A percentile compares a stretch with the other conserved stretches of the same genome.
Conservation (phyloP, 1,139 yeast species). For the Scheffersomyces quercinus region DNA sequence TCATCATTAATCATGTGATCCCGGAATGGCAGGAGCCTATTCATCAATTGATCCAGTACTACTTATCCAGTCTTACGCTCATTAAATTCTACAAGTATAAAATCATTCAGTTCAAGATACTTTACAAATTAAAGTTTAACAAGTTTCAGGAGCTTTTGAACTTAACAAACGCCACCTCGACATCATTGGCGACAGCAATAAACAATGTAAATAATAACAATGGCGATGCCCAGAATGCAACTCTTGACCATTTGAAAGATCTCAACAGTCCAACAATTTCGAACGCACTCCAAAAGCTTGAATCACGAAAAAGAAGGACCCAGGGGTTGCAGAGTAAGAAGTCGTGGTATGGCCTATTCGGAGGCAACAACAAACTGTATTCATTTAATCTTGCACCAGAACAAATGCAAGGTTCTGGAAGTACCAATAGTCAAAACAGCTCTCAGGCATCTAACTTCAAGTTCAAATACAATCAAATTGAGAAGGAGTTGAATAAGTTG, state of each 20-base stretch:
- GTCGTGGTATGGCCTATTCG: slow-evolving; percentile 50
- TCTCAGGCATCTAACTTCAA: slow-evolving; percentile 11
- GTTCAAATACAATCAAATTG: slow-evolving; percentile 35
- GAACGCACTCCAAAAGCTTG: slow-evolving; percentile 36
- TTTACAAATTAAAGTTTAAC: slow-evolving; percentile 42
- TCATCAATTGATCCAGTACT: slow-evolving; percentile 43
- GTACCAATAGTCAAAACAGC: neutral
- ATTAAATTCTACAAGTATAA: slow-evolving; percentile 49
- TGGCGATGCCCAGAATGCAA: slow-evolving; percentile 6
- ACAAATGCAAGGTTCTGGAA: slow-evolving; percentile 2
- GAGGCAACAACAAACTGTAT: slow-evolving; percentile 29
- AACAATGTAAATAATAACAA: neutral
- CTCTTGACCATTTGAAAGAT: slow-evolving; percentile 29
- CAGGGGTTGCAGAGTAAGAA: slow-evolving; percentile 24
- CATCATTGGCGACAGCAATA: slow-evolving; percentile 6
- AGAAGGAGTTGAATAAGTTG: slow-evolving; percentile 42
- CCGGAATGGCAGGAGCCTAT: slow-evolving; percentile 52
- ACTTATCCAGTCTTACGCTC: slow-evolving; percentile 37
- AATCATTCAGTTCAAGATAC: slow-evolving; percentile 42
- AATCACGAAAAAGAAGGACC: slow-evolving; percentile 20
- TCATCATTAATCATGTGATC: slow-evolving; percentile 32
- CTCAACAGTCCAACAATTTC: slow-evolving; percentile 45
- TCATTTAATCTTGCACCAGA: slow-evolving; percentile 7
- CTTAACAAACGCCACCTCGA: slow-evolving; percentile 17
- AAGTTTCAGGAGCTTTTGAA: slow-evolving; percentile 41